A percentile compares a stretch with the other conserved stretches of the same genome.
phyloP scores from a whole-genome alignment of 495 filamentous ascomycete genomes.

The Annulohypoxylon nitens region DNA sequence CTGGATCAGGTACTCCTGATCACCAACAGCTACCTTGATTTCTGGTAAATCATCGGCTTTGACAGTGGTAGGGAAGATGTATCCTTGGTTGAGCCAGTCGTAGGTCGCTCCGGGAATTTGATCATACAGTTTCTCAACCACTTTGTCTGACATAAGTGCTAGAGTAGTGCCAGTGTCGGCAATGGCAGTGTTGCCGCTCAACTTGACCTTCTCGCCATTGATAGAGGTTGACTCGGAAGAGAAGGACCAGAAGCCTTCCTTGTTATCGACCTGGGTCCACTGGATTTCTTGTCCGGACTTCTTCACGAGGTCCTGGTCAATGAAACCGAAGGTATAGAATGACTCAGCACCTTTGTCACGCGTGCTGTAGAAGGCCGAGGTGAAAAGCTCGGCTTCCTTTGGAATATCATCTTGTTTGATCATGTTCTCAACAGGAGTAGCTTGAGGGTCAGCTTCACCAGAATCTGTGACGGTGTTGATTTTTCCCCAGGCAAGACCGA shows the following conservation, averaged over 20 bases:
- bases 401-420: conserved; percentile 75
- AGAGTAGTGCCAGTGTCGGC: conserved; percentile 85
- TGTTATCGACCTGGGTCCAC: conserved; percentile 76
- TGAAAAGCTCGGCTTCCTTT: conserved; percentile 75
- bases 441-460: conserved; percentile 64
- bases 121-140: conserved; percentile 76
- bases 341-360: conserved; percentile 69
- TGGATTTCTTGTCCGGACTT: conserved; percentile 67
- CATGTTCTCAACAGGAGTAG: conserved; percentile 84
- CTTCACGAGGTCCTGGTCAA: conserved; percentile 74
- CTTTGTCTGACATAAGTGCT: conserved; percentile 74
- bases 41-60: conserved; percentile 71
- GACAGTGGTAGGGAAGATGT: conserved; percentile 71
- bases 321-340: conserved; percentile 86
- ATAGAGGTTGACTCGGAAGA: conserved; percentile 70
- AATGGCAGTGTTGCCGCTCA: conserved; percentile 79
- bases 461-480: conserved; percentile 75
- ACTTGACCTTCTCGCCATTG: conserved; percentile 68
- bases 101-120: conserved; percentile 77
- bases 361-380: conserved; percentile 75
- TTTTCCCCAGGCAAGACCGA: conserved; percentile 76
- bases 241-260: conserved; percentile 81
- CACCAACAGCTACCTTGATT: conserved; percentile 77
- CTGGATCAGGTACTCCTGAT: conserved; percentile 73
- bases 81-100: conserved; percentile 74